phyloP scores from a whole-genome alignment of 306 rosid genomes.

The Astragalus glycyphyllos region DNA sequence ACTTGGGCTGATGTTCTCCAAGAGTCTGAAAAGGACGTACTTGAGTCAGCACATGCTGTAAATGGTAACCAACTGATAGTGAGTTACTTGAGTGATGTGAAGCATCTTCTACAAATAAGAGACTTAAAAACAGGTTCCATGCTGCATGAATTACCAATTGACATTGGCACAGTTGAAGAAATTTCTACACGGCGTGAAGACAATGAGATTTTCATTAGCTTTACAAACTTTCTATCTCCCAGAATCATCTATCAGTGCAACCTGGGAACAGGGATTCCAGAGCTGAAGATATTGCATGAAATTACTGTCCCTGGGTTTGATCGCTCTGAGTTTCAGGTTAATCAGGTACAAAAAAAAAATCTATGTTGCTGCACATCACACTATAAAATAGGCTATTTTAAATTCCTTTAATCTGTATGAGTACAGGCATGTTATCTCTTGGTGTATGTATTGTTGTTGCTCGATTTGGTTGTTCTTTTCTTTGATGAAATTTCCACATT shows the following conservation, averaged over 20 bases:
- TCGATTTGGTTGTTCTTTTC: constrained; percentile 32
- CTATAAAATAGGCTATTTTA: constrained; percentile 22
- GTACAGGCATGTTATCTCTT: constrained; percentile 29
- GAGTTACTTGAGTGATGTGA: constrained; percentile 93
- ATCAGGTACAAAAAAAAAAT: constrained; percentile 66
- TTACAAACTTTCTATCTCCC: constrained; percentile 84
- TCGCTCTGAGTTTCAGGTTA: constrained; percentile 71
- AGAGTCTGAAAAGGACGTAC: constrained; percentile 87
- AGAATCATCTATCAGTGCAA: constrained; percentile 85
- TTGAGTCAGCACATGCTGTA: constrained; percentile 84
- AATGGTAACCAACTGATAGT: constrained; percentile 83
- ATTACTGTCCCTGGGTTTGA: constrained; percentile 86
- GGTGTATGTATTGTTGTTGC: constrained; percentile 15
- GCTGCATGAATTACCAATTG: constrained; percentile 80
- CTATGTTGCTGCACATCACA: neutral
- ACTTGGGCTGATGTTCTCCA: constrained; percentile 74
- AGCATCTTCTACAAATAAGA: constrained; percentile 80
- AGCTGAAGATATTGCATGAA: constrained; percentile 85
- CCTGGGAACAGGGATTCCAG: constrained; percentile 62
- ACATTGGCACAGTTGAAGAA: constrained; percentile 81
- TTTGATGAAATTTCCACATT: constrained; percentile 37
- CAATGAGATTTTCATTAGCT: constrained; percentile 64
- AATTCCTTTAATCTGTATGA: constrained; percentile 14
- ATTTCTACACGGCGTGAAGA: constrained; percentile 85
- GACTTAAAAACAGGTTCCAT: constrained; percentile 83